A percentile compares a stretch with the other conserved stretches of the same genome.
These are phyloP conservation scores for Usnea hakonensis DNA, from an alignment of 495 filamentous ascomycete species.

Conservation along the genomic window DNA sequence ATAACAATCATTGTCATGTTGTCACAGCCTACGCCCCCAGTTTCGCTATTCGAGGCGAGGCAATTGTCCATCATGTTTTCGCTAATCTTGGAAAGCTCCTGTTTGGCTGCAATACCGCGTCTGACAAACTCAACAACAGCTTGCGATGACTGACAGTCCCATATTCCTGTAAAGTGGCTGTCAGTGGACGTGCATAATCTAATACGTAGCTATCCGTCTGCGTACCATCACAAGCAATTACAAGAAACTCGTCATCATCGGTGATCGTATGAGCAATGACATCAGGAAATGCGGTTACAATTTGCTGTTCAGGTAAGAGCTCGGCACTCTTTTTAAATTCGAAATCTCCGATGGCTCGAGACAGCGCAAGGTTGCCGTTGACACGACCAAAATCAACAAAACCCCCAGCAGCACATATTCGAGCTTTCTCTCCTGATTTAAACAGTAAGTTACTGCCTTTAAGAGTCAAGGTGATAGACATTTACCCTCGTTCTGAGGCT, in stretches of 20 bases:
- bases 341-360: slow-evolving; percentile 95
- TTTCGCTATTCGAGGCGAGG: slow-evolving; percentile 92
- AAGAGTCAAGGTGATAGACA: slow-evolving; percentile 13
- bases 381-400: slow-evolving; percentile 97
- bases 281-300: slow-evolving; percentile 94
- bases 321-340: slow-evolving; percentile 99
- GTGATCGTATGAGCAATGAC: slow-evolving; percentile 81
- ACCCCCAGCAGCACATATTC: slow-evolving; percentile 90
- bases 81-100: slow-evolving; percentile 84
- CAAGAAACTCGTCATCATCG: slow-evolving; percentile 93
- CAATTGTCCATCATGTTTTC: slow-evolving; percentile 99
- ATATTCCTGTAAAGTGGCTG: slow-evolving; percentile 61
- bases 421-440: slow-evolving; percentile 77
- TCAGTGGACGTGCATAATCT: neutral
- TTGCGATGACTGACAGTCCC: slow-evolving; percentile 98
- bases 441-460: slow-evolving; percentile 10
- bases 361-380: slow-evolving; percentile 96
- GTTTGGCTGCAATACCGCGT: slow-evolving; percentile 89
- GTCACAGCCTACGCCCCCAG: slow-evolving; percentile 94
- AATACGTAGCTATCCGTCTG: neutral
- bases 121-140: slow-evolving; percentile 94
- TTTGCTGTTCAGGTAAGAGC: slow-evolving; percentile 91
- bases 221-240: slow-evolving; percentile 94
- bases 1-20: slow-evolving; percentile 98
- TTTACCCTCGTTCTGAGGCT: slow-evolving; percentile 94